Base-by-base conservation (phyloP, 1,139 yeast species). In the Scheffersomyces insectosa region DNA sequence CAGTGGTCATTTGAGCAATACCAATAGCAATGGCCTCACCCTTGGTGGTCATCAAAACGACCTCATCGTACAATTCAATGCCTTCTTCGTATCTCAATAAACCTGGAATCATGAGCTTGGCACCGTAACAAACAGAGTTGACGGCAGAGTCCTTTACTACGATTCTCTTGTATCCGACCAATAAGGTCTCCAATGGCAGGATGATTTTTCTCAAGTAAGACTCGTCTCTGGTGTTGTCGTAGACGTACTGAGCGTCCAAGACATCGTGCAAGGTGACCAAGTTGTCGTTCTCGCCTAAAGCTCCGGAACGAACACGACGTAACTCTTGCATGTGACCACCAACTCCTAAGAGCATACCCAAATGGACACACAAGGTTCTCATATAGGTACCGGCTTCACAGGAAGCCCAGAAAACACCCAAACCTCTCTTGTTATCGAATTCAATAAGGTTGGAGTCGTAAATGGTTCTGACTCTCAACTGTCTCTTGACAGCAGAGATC, bases 241-340 rank as follows among this genome's bases (percentile, higher is more conserved):
- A 93, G 52, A 88, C 83, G 88, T 96, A 93, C 75, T 93, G 99
- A 43, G 99, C 99, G 68, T 93, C 99, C 68, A 93, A 77, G 42
- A 93, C 95, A 71, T 93, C 99, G 72, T 93, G 99, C 63, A 93
- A 79, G 52, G 99, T 91, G 48, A 93, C 97, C 77, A 93, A 75
- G 68, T 86, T 86, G 64, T 93, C 98, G 60, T 77, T 79, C 74
- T 93, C 99, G 62, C 85, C 79, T 65, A 93, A 68, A 48, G 98
- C 98, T 65, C 99, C 99, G 36, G 97, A 88, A 75, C 99, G 86
- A 51, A 93, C 99, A 79, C 99, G 91, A 75, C 99, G 90, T 61
- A 93, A 85, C 74, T 93, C 99, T 80, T 93, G 99, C 99, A 93
- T 93, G 74, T 93, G 99, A 57, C 98, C 99, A 68, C 99, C 99